Base-by-base conservation (phyloP, 179 eudicot genomes). In the Corrigiola litoralis region DNA sequence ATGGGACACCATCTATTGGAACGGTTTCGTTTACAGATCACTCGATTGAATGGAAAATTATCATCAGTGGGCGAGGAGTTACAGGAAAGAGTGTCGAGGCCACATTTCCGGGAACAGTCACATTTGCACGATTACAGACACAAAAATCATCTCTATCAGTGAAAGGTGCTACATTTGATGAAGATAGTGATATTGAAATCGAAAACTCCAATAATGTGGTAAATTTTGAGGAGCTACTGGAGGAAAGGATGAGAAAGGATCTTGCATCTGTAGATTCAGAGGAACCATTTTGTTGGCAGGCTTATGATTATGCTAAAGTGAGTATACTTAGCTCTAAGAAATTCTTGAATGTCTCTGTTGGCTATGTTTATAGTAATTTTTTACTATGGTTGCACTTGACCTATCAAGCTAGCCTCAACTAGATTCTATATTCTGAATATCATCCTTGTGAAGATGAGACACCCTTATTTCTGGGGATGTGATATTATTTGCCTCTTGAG, bases 211-310 rank as follows among this genome's bases (percentile, higher is more conserved):
- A 73, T 75, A 86, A 77, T 70, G 77, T 79, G 81, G 82, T 73
- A 20, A 87, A 90, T 72, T 75, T 88, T n/a, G 99, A 94, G 70
- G 99, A 94, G 25, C 69, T 73, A 63, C 67, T 94, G 62, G 71
- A 80, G 75, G 91, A 86, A 71, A 90, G 88, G 72, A 86, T 90
- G 97, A 86, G 69, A 67, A 90, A 86, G 76, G 84, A 86, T 68
- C 99, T 94, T 63, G 94, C 77, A 69, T 80, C 99, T 47, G 82
- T 84, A 74, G 97, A 88, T 64, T 77, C 90, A 41, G 97, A 94
- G 71, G 99, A 94, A 79, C 97, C 99, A 65, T 86, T 94, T 75
- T 87, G 85, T 83, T 90, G 99, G 97, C 97, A 86, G 69, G 99
- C 94, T 40, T 94, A 87, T 62, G 84, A 84, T 75, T 94, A 87